Evolutionary conservation across 1,284 basidiomycete genomes (phyloP).

Genomic region (Moniliella sp.): DNA sequence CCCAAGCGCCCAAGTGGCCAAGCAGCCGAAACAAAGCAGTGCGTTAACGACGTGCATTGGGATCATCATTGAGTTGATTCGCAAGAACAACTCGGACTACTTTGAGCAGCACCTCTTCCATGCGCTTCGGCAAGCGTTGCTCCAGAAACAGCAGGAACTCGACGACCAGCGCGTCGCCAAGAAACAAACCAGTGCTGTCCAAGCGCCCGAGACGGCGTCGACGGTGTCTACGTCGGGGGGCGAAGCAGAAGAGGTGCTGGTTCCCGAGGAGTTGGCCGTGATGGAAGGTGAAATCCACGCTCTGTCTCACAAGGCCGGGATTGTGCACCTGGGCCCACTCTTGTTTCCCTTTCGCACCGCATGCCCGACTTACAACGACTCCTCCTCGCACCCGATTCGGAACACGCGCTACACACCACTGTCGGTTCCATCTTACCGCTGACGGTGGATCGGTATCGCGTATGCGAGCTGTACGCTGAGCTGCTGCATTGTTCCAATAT

Average conservation of each 20-base stretch:
- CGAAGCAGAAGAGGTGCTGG: slow-evolving; percentile 11
- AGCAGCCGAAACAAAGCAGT: slow-evolving; percentile 51
- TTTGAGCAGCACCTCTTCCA: slow-evolving; percentile 97
- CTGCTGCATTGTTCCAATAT: slow-evolving; percentile 94
- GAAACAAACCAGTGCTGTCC: slow-evolving; percentile 7
- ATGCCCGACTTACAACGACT: slow-evolving; percentile 53
- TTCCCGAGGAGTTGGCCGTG: slow-evolving; percentile 31
- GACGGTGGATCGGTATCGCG: slow-evolving; percentile 84
- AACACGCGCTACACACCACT: slow-evolving; percentile 36
- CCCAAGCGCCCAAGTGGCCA: slow-evolving; percentile 8
- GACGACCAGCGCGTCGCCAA: slow-evolving; percentile 12
- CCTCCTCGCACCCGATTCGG: slow-evolving; percentile 52
- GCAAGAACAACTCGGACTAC: slow-evolving; percentile 96
- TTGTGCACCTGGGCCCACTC: slow-evolving; percentile 74
- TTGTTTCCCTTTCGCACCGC: slow-evolving; percentile 54
- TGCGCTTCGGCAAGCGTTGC: slow-evolving; percentile 67
- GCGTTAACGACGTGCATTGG: slow-evolving; percentile 70
- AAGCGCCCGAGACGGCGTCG: slow-evolving; percentile 29
- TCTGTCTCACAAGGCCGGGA: slow-evolving; percentile 69
- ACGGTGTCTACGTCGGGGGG: background rate
- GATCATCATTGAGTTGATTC: slow-evolving; percentile 80
- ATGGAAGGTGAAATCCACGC: slow-evolving; percentile 64
- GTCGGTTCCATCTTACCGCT: slow-evolving; percentile 46
- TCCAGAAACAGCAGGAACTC: slow-evolving; percentile 56
- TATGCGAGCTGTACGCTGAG: slow-evolving; percentile 90